Evolutionary conservation across 83 land plant species (phyloP).

Genomic region (Isoetes engelmannii): DNA sequence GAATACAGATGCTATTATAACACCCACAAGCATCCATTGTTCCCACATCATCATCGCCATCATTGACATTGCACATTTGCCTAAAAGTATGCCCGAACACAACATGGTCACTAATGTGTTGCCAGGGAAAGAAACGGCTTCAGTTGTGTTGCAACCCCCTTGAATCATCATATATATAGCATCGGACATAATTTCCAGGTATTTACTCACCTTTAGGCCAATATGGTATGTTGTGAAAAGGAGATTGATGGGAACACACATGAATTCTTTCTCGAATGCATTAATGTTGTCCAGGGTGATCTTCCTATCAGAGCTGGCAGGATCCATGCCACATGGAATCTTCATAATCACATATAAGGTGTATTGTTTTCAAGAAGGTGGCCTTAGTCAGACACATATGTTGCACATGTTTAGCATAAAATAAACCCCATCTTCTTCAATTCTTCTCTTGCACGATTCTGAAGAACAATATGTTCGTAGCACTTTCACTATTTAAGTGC

Average conservation of each 20-base stretch:
- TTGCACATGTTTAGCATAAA: background rate
- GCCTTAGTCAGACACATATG: background rate
- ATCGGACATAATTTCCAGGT: background rate
- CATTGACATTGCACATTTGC: too few species aligned
- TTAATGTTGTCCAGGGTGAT: background rate
- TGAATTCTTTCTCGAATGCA: background rate
- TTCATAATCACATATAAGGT: constrained; percentile 5
- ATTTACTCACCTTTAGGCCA: constrained; percentile 8
- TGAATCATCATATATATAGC: background rate
- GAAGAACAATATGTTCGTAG: too few species aligned
- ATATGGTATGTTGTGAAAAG: constrained; percentile 3
- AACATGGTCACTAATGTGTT: too few species aligned
- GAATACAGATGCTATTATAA: background rate
- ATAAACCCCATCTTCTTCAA: background rate
- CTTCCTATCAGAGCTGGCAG: background rate
- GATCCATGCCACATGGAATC: constrained; percentile 11
- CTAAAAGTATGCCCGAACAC: too few species aligned
- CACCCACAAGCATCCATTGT: background rate
- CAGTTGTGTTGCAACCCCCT: too few species aligned
- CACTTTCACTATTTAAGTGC: too few species aligned
- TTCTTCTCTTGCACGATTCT: too few species aligned
- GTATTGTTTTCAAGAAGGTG: background rate
- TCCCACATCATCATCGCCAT: too few species aligned
- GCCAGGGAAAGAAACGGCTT: too few species aligned
- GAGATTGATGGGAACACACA: constrained; percentile 1